phyloP scores from a whole-genome alignment of 2,329 filamentous ascomycete genomes.

The Rhynchosporium graminicola region DNA sequence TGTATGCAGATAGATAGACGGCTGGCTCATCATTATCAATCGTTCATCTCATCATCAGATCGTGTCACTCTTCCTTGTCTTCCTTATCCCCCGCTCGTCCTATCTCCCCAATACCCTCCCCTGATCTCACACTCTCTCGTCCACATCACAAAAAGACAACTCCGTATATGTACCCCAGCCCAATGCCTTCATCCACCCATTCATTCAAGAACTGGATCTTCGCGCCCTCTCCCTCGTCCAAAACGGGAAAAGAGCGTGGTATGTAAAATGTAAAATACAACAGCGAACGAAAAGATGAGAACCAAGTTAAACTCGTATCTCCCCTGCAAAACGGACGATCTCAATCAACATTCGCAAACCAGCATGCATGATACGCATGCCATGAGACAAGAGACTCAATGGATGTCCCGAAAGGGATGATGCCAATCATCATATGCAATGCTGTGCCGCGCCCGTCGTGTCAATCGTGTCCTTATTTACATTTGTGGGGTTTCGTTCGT shows the following conservation, averaged over 20 bases:
- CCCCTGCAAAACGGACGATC: constrained; percentile 9
- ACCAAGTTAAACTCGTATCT: background rate
- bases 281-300: constrained; percentile 10
- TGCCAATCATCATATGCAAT: constrained; percentile 9
- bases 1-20: constrained; percentile 8
- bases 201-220: constrained; percentile 2
- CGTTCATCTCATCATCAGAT: constrained; percentile 7
- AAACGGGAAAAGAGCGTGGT: constrained; percentile 9
- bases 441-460: constrained; percentile 13
- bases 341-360: constrained; percentile 1
- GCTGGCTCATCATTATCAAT: constrained; percentile 8
- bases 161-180: constrained; percentile 5
- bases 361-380: constrained; percentile 13
- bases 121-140: constrained; percentile 1
- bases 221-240: background rate
- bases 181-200: background rate
- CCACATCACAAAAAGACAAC: constrained; percentile 6
- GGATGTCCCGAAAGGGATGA: constrained; percentile 4
- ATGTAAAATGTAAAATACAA: constrained; percentile 18
- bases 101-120: background rate
- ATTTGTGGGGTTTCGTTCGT: constrained; percentile 14
- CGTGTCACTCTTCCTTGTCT: background rate
- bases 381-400: background rate
- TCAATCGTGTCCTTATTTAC: constrained; percentile 11
- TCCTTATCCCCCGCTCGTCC: background rate